These are phyloP conservation scores for Elsinoe australis DNA, from an alignment of 2,329 filamentous ascomycete genomes.

Conservation along the genomic window DNA sequence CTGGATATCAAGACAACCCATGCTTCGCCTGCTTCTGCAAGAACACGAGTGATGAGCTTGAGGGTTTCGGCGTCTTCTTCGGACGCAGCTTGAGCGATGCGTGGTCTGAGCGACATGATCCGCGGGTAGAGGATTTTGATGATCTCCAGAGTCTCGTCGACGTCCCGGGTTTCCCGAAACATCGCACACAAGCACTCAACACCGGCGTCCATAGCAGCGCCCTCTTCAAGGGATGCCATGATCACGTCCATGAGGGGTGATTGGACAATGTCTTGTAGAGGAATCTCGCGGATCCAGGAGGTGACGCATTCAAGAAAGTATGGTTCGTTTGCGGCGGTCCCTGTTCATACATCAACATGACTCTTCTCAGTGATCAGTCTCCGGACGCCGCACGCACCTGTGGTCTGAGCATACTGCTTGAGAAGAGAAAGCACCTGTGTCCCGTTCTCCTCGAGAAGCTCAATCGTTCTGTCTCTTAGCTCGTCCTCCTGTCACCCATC, in stretches of 20 bases:
- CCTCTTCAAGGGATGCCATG: conserved; percentile 66
- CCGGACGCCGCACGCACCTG: conserved; percentile 51
- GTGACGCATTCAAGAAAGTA: conserved; percentile 91
- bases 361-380: background rate
- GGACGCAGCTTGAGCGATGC: conserved; percentile 65
- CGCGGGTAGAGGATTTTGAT: conserved; percentile 79
- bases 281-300: conserved; percentile 92
- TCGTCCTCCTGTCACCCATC: conserved; percentile 75
- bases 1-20: conserved; percentile 91
- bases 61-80: conserved; percentile 79
- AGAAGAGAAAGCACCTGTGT: conserved; percentile 78
- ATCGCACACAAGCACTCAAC: conserved; percentile 90
- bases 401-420: conserved; percentile 85
- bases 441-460: conserved; percentile 85
- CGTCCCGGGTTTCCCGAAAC: conserved; percentile 83
- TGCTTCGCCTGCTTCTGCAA: conserved; percentile 85
- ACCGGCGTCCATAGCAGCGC: conserved; percentile 74
- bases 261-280: conserved; percentile 70
- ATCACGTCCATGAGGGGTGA: conserved; percentile 78
- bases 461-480: conserved; percentile 72
- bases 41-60: conserved; percentile 82
- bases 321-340: conserved; percentile 72
- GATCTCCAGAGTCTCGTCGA: conserved; percentile 76
- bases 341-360: conserved; percentile 39
- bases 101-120: conserved; percentile 66